Conservation (phyloP, 108 stramenopile species). For the Asterionellopsis glacialis region DNA sequence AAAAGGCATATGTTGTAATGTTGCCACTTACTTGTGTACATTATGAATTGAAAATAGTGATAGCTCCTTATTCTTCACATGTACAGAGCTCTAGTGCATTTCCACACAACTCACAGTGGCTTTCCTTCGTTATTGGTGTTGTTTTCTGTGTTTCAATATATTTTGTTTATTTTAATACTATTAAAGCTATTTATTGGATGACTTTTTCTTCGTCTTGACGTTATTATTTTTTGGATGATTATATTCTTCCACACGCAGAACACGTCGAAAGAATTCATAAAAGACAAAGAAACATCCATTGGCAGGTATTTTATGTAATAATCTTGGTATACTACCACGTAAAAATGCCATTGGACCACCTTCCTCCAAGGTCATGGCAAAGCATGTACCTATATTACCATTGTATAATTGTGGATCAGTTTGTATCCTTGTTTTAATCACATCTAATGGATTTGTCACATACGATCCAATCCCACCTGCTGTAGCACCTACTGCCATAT, state of each 20-base stretch:
- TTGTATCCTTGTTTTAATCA: slow-evolving; percentile 91
- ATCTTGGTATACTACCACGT: slow-evolving; percentile 83
- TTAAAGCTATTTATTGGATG: too few species aligned
- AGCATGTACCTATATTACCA: slow-evolving; percentile 61
- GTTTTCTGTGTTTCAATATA: too few species aligned
- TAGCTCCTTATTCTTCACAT: too few species aligned
- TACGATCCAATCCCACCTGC: slow-evolving; percentile 89
- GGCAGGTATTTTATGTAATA: slow-evolving; percentile 94
- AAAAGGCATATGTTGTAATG: too few species aligned
- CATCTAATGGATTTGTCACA: slow-evolving; percentile 91
- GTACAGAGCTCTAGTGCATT: too few species aligned
- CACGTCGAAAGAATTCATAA: slow-evolving; percentile 87
- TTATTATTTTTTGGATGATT: too few species aligned
- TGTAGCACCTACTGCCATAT: slow-evolving; percentile 84
- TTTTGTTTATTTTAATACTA: too few species aligned
- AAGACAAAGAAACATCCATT: slow-evolving; percentile 93
- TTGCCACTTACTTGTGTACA: too few species aligned
- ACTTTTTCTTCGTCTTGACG: too few species aligned
- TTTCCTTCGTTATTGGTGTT: too few species aligned
- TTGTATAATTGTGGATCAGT: slow-evolving; percentile 58
- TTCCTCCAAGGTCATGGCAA: slow-evolving; percentile 42
- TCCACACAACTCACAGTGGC: too few species aligned
- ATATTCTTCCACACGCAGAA: slow-evolving; percentile 57
- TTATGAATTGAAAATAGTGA: too few species aligned
- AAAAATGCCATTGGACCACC: slow-evolving; percentile 79